These are phyloP conservation scores for Ophiocordyceps australis DNA, from an alignment of 2,329 filamentous ascomycete species.

Conservation along the genomic window DNA sequence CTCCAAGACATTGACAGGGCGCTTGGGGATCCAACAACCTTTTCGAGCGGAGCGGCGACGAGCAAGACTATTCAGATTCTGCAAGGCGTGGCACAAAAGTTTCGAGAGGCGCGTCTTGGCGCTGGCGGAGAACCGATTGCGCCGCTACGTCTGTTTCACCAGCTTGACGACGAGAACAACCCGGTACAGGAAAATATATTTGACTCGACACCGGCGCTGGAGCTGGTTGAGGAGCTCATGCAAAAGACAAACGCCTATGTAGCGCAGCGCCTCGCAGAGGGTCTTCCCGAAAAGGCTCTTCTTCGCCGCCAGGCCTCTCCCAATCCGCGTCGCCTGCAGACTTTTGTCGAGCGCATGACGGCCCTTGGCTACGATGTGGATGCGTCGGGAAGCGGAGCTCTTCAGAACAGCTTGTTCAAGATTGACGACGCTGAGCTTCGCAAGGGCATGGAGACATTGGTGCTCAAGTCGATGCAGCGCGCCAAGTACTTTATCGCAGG, in stretches of 20 bases:
- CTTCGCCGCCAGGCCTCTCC: conserved; percentile 74
- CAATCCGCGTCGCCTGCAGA: conserved; percentile 74
- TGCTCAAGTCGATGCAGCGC: conserved; percentile 89
- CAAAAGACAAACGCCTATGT: conserved; percentile 86
- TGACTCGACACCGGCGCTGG: conserved; percentile 72
- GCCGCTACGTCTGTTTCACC: conserved; percentile 74
- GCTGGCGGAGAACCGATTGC: conserved; percentile 65
- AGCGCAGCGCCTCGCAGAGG: conserved; percentile 63
- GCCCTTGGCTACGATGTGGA: conserved; percentile 84
- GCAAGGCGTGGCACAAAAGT: conserved; percentile 70
- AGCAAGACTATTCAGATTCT: conserved; percentile 67
- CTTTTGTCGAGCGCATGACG: conserved; percentile 84
- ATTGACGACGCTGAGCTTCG: conserved; percentile 76
- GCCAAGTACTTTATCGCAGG: conserved; percentile 87
- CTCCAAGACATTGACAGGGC: conserved; percentile 77
- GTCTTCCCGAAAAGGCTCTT: conserved; percentile 79
- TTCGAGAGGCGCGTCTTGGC: conserved; percentile 73
- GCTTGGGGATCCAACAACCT: conserved; percentile 43
- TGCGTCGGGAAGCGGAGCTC: conserved; percentile 67
- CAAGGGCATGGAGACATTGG: conserved; percentile 93
- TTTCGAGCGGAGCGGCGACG: conserved; percentile 46
- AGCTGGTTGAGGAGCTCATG: conserved; percentile 87
- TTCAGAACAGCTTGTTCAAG: conserved; percentile 92
- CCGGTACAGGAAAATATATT: conserved; percentile 95
- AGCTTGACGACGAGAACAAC: conserved; percentile 94